Evolutionary conservation across 2,329 filamentous ascomycete genomes (phyloP).

Genomic region (Biscogniauxia sp.): DNA sequence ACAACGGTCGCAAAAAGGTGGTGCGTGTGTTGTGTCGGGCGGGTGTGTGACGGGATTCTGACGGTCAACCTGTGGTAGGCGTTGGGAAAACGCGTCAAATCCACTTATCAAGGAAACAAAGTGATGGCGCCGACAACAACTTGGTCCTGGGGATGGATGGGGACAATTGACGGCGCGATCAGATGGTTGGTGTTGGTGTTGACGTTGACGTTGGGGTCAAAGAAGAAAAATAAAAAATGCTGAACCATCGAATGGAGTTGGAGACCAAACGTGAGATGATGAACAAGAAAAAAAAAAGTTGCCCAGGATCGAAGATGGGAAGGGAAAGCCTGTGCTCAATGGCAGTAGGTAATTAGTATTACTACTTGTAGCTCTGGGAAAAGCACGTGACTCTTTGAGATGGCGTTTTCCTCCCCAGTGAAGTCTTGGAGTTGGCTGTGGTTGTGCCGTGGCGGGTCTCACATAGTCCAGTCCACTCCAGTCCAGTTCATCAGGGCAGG

Average conservation of each 20-base stretch:
- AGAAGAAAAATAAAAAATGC: conserved; percentile 3
- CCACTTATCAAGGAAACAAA: conserved; percentile 26
- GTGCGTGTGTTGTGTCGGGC: neutral
- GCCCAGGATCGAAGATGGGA: conserved; percentile 17
- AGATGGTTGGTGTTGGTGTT: conserved; percentile 10
- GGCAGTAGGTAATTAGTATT: conserved; percentile 13
- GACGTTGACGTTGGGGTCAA: conserved; percentile 5
- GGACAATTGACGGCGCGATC: conserved; percentile 20
- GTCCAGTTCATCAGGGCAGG: no score
- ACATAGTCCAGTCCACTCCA: neutral
- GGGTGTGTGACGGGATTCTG: conserved; percentile 3
- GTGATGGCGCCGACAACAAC: conserved; percentile 24
- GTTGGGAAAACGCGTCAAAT: conserved; percentile 27
- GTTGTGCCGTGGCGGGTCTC: conserved; percentile 11
- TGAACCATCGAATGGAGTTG: neutral
- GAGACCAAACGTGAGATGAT: neutral
- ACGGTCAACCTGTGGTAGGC: conserved; percentile 3
- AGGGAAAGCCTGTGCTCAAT: conserved; percentile 22
- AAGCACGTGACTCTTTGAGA: conserved; percentile 19
- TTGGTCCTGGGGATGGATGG: conserved; percentile 15
- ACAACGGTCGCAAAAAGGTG: neutral
- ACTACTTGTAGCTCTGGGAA: conserved; percentile 10
- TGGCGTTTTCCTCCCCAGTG: neutral
- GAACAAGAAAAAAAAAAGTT: conserved; percentile 9
- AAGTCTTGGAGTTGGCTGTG: conserved; percentile 1